These are phyloP conservation scores for Hypoxylon sp. DNA, from an alignment of 2,329 filamentous ascomycete species.

Conservation along the genomic window DNA sequence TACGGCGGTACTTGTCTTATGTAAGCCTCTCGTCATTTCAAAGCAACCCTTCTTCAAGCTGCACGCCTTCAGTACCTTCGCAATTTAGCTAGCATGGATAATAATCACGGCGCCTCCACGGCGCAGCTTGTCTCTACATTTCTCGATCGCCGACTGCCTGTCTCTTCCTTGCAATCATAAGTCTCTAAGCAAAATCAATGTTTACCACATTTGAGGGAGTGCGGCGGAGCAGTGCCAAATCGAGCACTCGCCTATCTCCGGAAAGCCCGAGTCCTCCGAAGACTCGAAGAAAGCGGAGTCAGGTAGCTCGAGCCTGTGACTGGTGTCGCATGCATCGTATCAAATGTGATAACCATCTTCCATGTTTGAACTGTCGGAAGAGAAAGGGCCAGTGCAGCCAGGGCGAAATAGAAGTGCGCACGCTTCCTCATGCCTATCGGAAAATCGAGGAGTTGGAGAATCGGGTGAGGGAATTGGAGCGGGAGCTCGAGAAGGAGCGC, in stretches of 20 bases:
- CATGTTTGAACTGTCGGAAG: constrained; percentile 35
- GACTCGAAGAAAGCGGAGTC: constrained; percentile 35
- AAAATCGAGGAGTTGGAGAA: constrained; percentile 36
- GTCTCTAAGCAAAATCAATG: constrained; percentile 16
- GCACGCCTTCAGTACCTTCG: neutral
- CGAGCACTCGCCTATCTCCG: constrained; percentile 28
- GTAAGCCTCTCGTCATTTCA: constrained; percentile 11
- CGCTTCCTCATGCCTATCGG: constrained; percentile 36
- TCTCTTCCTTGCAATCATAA: neutral
- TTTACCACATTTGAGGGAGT: constrained; percentile 32
- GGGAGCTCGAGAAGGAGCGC: constrained; percentile 35
- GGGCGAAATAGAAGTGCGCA: constrained; percentile 30
- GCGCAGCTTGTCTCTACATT: neutral
- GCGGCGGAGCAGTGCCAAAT: constrained; percentile 21
- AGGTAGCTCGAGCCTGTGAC: constrained; percentile 39
- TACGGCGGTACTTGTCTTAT: neutral
- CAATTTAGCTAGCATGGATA: neutral
- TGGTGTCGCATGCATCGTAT: constrained; percentile 39
- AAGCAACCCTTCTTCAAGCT: neutral
- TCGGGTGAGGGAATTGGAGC: constrained; percentile 33
- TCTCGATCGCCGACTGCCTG: neutral
- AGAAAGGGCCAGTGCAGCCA: constrained; percentile 36
- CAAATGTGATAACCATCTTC: constrained; percentile 38
- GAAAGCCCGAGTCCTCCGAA: constrained; percentile 28
- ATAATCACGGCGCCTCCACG: neutral